Base-by-base conservation (phyloP, 352 stramenopile species). In the Pythium pectinolyticum region DNA sequence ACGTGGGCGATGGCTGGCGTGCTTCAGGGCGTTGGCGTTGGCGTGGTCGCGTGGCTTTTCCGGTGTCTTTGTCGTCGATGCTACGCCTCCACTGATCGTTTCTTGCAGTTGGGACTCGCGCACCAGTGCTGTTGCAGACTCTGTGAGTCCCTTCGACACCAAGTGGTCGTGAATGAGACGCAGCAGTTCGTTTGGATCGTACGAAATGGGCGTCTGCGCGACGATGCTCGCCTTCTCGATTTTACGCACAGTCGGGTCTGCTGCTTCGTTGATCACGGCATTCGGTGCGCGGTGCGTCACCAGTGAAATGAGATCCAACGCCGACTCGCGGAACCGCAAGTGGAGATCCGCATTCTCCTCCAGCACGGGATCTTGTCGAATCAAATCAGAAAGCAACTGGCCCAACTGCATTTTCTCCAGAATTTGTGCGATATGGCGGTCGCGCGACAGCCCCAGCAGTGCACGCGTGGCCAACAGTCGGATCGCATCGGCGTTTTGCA, bases 221-320 rank as follows among this genome's bases (percentile, higher is more conserved):
- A 96, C 88, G 39, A 96, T 94, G 37, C 86, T 92, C 12, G 87
- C 89, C 63, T 95, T 95, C 57, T 96, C 87, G 35, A 96, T 92
- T 43, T 95, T 95, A 15, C 82, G 77, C 20, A 94, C 85, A 0
- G 87, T 93, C 14, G 89, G 87, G 54, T 96, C 89, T 0, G 87
- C 92, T 12, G 87, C 87, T 63, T 95, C 89, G 47, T 93, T 90
- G 49, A 94, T 92, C 8, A 95, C 84, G 7, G 88, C 80, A 48
- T 88, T 91, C 3, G 86, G 86, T 3, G 86, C 82, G 31, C 86
- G 82, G 54, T 92, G 84, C 0, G 86, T 95, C 20, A 96, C 86
- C 37, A 91, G 78, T 2, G 88, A 92, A 46, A 96, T 96, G 28
- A 96, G 73, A 73, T 96, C 83, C 20, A 95, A 58, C 12, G 89